phyloP scores from a whole-genome alignment of 2,329 filamentous ascomycete species.

The Pyrenophora tritici-repentis region DNA sequence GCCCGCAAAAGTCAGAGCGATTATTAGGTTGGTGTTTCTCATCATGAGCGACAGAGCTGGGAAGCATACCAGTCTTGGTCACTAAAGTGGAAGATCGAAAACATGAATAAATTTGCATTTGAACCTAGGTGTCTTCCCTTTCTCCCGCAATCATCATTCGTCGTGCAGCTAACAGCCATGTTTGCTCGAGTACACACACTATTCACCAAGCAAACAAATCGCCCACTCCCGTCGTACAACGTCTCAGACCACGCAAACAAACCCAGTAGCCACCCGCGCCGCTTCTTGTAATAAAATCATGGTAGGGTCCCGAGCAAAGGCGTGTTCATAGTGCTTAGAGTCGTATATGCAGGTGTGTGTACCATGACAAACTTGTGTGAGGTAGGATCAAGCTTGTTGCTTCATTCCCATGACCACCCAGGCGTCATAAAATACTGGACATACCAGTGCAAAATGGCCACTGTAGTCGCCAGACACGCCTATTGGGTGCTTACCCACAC shows the following conservation, averaged over 20 bases:
- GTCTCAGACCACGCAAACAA: too few relatives aligned
- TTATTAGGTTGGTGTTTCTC: slow-evolving; percentile 20
- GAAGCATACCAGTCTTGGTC: neutral
- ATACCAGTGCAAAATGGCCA: too few relatives aligned
- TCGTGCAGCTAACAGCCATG: too few relatives aligned
- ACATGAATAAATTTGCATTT: neutral
- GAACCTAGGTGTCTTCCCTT: neutral
- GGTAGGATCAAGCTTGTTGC: neutral
- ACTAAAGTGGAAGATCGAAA: neutral
- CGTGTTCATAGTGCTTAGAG: neutral
- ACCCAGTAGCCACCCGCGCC: neutral
- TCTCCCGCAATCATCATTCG: neutral
- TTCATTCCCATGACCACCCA: neutral
- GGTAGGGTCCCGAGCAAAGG: neutral
- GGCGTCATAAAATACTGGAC: too few relatives aligned
- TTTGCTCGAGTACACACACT: too few relatives aligned
- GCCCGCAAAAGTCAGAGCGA: slow-evolving; percentile 25
- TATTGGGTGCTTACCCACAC: too few relatives aligned
- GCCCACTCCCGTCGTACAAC: too few relatives aligned
- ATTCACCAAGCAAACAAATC: too few relatives aligned
- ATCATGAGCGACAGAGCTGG: slow-evolving; percentile 5
- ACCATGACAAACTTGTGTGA: neutral
- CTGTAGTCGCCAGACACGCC: too few relatives aligned
- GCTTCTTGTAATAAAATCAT: neutral
- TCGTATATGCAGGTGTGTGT: neutral